phyloP scores from a whole-genome alignment of 768 basidiomycete species.

The Mycena latifolia region DNA sequence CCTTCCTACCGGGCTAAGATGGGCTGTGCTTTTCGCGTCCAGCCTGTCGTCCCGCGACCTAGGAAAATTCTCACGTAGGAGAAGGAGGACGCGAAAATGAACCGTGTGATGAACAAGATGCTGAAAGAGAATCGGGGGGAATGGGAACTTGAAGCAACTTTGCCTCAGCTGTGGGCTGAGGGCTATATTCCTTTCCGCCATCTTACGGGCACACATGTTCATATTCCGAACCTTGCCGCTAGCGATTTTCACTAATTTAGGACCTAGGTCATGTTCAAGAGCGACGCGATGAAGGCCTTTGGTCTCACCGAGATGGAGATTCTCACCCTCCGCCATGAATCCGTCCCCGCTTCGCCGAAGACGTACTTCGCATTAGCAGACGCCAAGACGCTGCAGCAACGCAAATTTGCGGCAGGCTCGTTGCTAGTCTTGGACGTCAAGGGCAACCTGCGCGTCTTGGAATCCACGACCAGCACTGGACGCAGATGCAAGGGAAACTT shows the following conservation, averaged over 20 bases:
- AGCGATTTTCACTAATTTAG: background rate
- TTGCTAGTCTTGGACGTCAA: conserved; percentile 6
- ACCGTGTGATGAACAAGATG: conserved; percentile 9
- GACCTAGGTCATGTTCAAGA: conserved; percentile 27
- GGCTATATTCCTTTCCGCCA: conserved; percentile 1
- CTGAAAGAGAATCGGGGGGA: background rate
- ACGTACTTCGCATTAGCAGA: conserved; percentile 17
- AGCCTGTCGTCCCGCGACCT: background rate
- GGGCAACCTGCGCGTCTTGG: background rate
- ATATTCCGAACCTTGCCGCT: background rate
- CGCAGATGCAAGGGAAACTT: conserved; percentile 9
- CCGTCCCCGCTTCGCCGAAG: conserved; percentile 4
- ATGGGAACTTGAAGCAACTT: conserved; percentile 15
- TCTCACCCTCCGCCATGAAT: conserved; percentile 23
- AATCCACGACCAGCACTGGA: background rate
- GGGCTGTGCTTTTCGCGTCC: background rate
- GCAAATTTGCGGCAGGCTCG: conserved; percentile 19
- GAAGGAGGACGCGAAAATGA: conserved; percentile 11
- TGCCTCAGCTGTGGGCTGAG: conserved; percentile 1
- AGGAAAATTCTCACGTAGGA: conserved; percentile 8
- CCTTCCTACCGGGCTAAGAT: conserved; percentile 2
- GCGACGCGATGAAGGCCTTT: conserved; percentile 23
- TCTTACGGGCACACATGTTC: background rate
- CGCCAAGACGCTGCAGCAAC: conserved; percentile 16
- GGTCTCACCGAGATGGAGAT: conserved; percentile 23